Conservation (phyloP, 805 yeast species). For the Wilhelminamyces savonicus region DNA sequence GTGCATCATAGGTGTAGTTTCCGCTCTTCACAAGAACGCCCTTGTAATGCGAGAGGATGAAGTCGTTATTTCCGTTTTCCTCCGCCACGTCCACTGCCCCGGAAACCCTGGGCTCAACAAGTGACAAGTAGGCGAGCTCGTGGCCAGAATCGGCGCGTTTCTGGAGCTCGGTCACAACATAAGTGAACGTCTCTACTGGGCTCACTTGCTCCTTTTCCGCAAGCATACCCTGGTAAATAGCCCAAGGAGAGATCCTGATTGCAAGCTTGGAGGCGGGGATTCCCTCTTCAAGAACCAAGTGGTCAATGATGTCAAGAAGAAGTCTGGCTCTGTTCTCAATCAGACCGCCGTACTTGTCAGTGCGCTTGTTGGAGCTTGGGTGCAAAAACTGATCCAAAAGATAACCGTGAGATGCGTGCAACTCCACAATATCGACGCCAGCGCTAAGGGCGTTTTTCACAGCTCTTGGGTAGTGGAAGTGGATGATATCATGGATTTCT, state of each 20-base stretch:
- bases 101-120: slow-evolving; percentile 27
- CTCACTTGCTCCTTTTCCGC: slow-evolving; percentile 24
- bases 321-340: slow-evolving; percentile 39
- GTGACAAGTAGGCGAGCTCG: slow-evolving; percentile 29
- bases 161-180: slow-evolving; percentile 35
- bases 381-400: slow-evolving; percentile 36
- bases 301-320: slow-evolving; percentile 44
- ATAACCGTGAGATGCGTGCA: slow-evolving; percentile 39
- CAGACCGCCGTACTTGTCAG: slow-evolving; percentile 41
- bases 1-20: slow-evolving; percentile 8
- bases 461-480: slow-evolving; percentile 16
- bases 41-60: slow-evolving; percentile 37
- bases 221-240: slow-evolving; percentile 26
- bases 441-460: slow-evolving; percentile 21
- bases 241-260: slow-evolving; percentile 45
- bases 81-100: slow-evolving; percentile 11
- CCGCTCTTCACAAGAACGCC: slow-evolving; percentile 41
- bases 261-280: slow-evolving; percentile 47
- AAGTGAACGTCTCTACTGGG: slow-evolving; percentile 24
- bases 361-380: slow-evolving; percentile 26
- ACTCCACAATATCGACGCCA: slow-evolving; percentile 37
- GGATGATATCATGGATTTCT: slow-evolving; percentile 12
- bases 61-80: slow-evolving; percentile 28
- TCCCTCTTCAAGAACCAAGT: slow-evolving; percentile 31
- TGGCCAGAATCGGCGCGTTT: slow-evolving; percentile 26